Base-by-base conservation (phyloP, 441 rosid species). In the Bruguiera hainesii region DNA sequence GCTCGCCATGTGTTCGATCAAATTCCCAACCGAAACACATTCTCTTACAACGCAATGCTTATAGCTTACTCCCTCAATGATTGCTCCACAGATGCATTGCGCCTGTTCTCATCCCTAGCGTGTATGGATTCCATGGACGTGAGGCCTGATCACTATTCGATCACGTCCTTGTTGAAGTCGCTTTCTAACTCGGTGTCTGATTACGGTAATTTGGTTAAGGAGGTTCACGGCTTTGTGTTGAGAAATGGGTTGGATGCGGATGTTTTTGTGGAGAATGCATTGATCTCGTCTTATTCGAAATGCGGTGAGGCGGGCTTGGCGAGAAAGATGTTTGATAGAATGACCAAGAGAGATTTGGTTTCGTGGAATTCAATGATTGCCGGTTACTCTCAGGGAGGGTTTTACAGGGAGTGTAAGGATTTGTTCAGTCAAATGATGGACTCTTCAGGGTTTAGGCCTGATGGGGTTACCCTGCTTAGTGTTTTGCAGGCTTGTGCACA, bases 301-400 rank as follows among this genome's bases (percentile, higher is more conserved):
- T 87, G 90, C 67, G 76, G 75, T 31, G 78, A 75, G 9, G 37
- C 68, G 10, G 77, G 55, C 30, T 81, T 62, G 33, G 91, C 91
- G 10, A 79, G 87, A 81, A 82, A 64, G 57, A 56, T 89, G 81
- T 93, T 93, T 64, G 90, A 86, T 69, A 64, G 53, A 68, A 87
- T 89, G 89, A 57, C 65, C 42, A 70, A 77, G 15, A 90, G 87
- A 81, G 98, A 90, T 76, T 73, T 85, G 1, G 90, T 93, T 46
- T 75, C 91, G 0, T 93, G 98, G 96, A 93, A 90, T 72, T 90
- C 96, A 10, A 85, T 93, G 92, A 80, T 90, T 70, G 71, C 93
- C 0, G 97, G 94, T 28, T 93, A 89, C 67, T 89, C 98, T 52
- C 98, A 90, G 60, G 82, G 74, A 31, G 94, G 97, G 37, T 75